phyloP scores from a whole-genome alignment of 2,329 filamentous ascomycete species.

The Trichoderma sp. region DNA sequence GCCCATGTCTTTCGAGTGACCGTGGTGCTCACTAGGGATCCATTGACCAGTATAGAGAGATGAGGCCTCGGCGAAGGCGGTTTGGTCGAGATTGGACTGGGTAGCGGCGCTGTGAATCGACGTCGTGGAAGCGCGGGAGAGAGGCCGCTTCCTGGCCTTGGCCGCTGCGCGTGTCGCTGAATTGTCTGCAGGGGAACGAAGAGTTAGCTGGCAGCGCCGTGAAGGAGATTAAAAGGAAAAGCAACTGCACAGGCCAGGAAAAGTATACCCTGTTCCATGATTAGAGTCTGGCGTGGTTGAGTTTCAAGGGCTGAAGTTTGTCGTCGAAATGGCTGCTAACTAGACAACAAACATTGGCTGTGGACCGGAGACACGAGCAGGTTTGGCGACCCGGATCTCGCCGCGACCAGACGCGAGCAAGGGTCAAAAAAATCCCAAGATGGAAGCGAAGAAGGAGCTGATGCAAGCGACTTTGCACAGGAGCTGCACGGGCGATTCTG shows the following conservation, averaged over 20 bases:
- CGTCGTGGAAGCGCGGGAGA: constrained; percentile 56
- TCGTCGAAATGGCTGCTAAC: constrained; percentile 21
- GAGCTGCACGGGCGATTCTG: constrained; percentile 21
- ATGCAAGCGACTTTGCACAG: constrained; percentile 22
- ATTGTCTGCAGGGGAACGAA: constrained; percentile 26
- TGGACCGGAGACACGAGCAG: constrained; percentile 31
- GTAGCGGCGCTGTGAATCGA: constrained; percentile 55
- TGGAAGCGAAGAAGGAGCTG: constrained; percentile 13
- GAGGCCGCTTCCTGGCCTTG: constrained; percentile 50
- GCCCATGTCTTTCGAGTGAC: constrained; percentile 44
- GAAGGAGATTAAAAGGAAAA: background rate
- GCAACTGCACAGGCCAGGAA: background rate
- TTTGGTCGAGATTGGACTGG: constrained; percentile 51
- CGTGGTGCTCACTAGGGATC: constrained; percentile 46
- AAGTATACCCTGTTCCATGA: constrained; percentile 40
- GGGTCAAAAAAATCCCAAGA: constrained; percentile 13
- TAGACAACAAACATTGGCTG: constrained; percentile 43
- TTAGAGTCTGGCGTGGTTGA: constrained; percentile 32
- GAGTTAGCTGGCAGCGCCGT: background rate
- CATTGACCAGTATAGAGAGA: constrained; percentile 51
- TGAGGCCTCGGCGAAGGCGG: constrained; percentile 42
- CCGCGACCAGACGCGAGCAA: constrained; percentile 24
- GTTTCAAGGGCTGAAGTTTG: constrained; percentile 30
- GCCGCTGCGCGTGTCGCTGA: constrained; percentile 33
- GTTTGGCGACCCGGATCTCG: constrained; percentile 3